A percentile compares a stretch with the other conserved stretches of the same genome.
phyloP scores from a whole-genome alignment of 176 grass and related monocot species.

The Eragrostis nindensis region DNA sequence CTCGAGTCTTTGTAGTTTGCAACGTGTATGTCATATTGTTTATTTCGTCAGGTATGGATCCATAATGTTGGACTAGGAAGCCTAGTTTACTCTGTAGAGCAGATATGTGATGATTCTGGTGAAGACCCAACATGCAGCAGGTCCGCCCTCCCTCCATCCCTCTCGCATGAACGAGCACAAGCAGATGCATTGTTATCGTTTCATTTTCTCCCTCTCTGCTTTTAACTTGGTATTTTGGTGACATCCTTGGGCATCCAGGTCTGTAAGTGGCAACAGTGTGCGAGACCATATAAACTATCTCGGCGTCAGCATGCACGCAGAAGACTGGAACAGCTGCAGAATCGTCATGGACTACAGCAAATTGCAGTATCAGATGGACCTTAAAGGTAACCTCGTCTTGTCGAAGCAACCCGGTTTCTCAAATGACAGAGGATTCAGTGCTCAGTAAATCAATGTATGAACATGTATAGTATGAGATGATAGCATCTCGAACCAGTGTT shows the following conservation, averaged over 20 bases:
- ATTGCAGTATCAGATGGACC: slow-evolving; percentile 70
- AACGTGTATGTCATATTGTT: neutral
- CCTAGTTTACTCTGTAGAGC: slow-evolving; percentile 60
- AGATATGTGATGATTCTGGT: slow-evolving; percentile 73
- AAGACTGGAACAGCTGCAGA: slow-evolving; percentile 70
- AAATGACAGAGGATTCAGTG: slow-evolving; percentile 36
- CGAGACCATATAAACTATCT: slow-evolving; percentile 73
- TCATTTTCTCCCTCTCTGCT: neutral
- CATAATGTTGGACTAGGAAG: slow-evolving; percentile 60
- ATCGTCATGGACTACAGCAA: slow-evolving; percentile 75
- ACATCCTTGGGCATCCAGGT: slow-evolving; percentile 45
- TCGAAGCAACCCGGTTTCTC: slow-evolving; percentile 53
- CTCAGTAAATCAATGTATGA: slow-evolving; percentile 39
- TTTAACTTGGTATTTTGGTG: neutral
- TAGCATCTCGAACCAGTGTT: slow-evolving; percentile 2
- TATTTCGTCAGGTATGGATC: slow-evolving; percentile 66
- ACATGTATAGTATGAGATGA: neutral
- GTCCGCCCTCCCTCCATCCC: slow-evolving; percentile 27
- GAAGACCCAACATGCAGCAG: slow-evolving; percentile 81
- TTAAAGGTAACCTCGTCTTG: slow-evolving; percentile 67
- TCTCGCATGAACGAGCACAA: neutral
- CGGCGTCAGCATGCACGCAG: slow-evolving; percentile 67
- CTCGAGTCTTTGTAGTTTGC: neutral
- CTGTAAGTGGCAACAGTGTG: slow-evolving; percentile 64
- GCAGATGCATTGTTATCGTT: neutral